Percentiles rank a stretch among this genome's conserved stretches.
Conservation (phyloP, 2,329 filamentous ascomycete genomes). For the Cercospora sesami region DNA sequence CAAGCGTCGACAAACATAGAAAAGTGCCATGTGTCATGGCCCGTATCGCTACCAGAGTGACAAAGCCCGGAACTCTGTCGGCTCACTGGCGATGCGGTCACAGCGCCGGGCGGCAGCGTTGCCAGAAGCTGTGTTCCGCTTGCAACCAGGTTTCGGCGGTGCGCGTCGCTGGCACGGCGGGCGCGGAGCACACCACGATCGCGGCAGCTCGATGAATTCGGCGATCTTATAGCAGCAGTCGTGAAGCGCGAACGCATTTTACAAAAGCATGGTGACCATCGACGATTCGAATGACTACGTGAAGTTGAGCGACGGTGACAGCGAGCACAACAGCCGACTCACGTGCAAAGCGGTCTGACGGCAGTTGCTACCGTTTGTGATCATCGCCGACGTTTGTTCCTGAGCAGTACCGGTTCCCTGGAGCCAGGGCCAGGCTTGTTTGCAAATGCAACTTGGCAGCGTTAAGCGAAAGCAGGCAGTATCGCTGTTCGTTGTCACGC, state of each 20-base stretch:
- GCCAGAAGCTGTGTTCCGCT: constrained; percentile 5
- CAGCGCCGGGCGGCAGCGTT: constrained; percentile 15
- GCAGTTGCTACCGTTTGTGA: background rate
- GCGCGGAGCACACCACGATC: constrained; percentile 10
- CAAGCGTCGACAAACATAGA: constrained; percentile 15
- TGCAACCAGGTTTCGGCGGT: constrained; percentile 15
- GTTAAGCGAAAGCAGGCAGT: constrained; percentile 6
- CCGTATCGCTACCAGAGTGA: constrained; percentile 8
- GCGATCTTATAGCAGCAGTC: constrained; percentile 9
- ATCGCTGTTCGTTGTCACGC: constrained; percentile 13
- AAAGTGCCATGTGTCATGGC: constrained; percentile 21
- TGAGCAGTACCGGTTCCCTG: constrained; percentile 5
- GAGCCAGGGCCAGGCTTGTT: background rate
- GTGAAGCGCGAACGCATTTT: constrained; percentile 8
- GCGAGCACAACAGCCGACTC: background rate
- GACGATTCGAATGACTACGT: constrained; percentile 5
- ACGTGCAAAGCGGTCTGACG: background rate
- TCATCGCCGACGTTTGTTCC: constrained; percentile 10
- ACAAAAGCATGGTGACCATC: constrained; percentile 1
- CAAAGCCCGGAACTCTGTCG: constrained; percentile 15
- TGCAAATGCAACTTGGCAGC: constrained; percentile 1
- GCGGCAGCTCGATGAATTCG: constrained; percentile 8
- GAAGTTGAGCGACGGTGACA: constrained; percentile 2
- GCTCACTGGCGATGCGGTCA: constrained; percentile 19
- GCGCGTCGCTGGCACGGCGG: constrained; percentile 1